Base-by-base conservation (phyloP, 2,329 filamentous ascomycete species). In the Geosmithia flava region DNA sequence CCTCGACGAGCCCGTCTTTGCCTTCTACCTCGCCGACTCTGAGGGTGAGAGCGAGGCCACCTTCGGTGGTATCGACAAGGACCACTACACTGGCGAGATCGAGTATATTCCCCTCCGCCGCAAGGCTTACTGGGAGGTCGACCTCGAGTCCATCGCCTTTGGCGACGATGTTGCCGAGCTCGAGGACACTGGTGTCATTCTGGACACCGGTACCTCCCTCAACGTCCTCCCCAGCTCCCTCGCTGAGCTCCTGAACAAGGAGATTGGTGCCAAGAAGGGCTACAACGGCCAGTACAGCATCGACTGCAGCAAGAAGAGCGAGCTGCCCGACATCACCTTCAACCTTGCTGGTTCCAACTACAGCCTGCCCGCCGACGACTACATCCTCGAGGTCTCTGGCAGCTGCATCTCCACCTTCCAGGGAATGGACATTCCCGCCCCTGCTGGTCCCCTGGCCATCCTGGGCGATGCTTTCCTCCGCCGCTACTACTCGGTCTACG, bases 111-210 rank as follows among this genome's bases (percentile, higher is more conserved):
- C 93, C 48, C 80, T 98, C 58, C 87, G 93, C 68, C 87, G 93
- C 66, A 97, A 97, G 84, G 93, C 93, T 46, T 98, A 98, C 80
- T 98, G 93, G 93, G 93, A 98, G 78, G 91, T 98, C 49, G 90
- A 97, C 61, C 82, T 98, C 52, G 84, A 97, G 61, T 77, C 88
- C 54, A 93, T 98, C 70, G 81, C 85, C 49, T 88, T 96, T 54
- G 94, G 93, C 58, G 78, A 90, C 47, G 80, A 86, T 62, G 83
- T 80, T 55, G 90, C 90, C 52, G 85, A 95, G 67, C 82, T 97
- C 54, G 91, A 97, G 55, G 81, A 87, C 75, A 96, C 89, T 50
- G 94, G 93, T 71, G 87, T 89, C 59, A 96, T 98, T 55, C 86
- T 98, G 52, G 93, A 98, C 76, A 98, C 93, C 49, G 93, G 93